A percentile compares a stretch with the other conserved stretches of the same genome.
Evolutionary conservation across 148 eudicot species (phyloP).

Genomic region (Persicaria tinctoria): DNA sequence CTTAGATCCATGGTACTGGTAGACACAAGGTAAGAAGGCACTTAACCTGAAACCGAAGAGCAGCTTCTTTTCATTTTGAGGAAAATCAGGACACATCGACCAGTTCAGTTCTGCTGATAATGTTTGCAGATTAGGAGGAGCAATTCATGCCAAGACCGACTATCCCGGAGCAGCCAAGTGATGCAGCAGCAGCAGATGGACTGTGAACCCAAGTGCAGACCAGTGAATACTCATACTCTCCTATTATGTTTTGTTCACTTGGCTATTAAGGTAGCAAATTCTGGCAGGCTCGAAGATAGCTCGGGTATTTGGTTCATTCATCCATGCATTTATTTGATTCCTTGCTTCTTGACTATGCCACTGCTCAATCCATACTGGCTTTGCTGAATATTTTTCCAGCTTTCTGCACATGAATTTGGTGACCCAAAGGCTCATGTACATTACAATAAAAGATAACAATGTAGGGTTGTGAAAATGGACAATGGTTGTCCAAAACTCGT

Average conservation of each 20-base stretch:
- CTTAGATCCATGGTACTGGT: constrained; percentile 75
- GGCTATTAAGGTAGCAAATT: background rate
- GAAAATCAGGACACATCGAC: background rate
- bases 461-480: background rate
- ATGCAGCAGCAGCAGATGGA: constrained; percentile 16
- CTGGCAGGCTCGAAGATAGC: background rate
- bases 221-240: background rate
- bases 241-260: background rate
- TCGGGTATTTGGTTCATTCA: background rate
- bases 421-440: background rate
- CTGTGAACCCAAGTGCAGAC: background rate
- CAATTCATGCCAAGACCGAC: constrained; percentile 36
- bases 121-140: constrained; percentile 37
- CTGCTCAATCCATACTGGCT: background rate
- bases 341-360: background rate
- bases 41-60: background rate
- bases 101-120: too few relatives aligned
- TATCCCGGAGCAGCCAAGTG: constrained; percentile 59
- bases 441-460: too few relatives aligned
- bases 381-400: background rate
- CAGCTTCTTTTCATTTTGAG: background rate
- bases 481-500: background rate
- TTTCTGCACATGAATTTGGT: background rate
- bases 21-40: constrained; percentile 47
- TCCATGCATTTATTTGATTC: background rate